Evolutionary conservation across 306 rosid genomes (phyloP).

Genomic region (Aeschynomene evenia): DNA sequence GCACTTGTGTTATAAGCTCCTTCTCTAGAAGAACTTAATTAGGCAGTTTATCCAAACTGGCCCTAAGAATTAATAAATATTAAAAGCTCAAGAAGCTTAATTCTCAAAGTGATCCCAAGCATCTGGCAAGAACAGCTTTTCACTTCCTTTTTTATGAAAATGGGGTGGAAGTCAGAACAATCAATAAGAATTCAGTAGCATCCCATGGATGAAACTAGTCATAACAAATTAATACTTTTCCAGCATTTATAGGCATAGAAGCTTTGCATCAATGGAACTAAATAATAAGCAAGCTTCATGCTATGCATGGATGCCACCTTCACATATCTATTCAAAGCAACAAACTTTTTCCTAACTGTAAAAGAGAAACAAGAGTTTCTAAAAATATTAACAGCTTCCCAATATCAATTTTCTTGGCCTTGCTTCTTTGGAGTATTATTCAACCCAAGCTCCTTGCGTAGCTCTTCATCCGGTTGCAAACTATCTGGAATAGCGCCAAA

Average conservation of each 20-base stretch:
- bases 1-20: no score
- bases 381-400: neutral
- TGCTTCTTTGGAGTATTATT: conserved; percentile 31
- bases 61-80: no score
- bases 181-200: neutral
- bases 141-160: no score
- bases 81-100: no score
- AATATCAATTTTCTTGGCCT: conserved; percentile 33
- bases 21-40: no score
- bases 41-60: no score
- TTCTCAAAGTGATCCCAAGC: no score
- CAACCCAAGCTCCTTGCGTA: conserved; percentile 73
- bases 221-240: neutral
- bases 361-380: conserved; percentile 16
- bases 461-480: conserved; percentile 81
- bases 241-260: conserved; percentile 22
- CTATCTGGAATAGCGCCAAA: conserved; percentile 89
- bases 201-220: neutral
- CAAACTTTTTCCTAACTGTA: conserved; percentile 4
- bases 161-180: neutral
- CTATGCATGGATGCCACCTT: neutral
- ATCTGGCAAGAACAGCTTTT: no score
- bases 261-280: neutral
- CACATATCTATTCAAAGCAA: conserved; percentile 2
- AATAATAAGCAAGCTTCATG: neutral